Conservation (phyloP, 2,329 filamentous ascomycete species). For the Fusarium sp. region DNA sequence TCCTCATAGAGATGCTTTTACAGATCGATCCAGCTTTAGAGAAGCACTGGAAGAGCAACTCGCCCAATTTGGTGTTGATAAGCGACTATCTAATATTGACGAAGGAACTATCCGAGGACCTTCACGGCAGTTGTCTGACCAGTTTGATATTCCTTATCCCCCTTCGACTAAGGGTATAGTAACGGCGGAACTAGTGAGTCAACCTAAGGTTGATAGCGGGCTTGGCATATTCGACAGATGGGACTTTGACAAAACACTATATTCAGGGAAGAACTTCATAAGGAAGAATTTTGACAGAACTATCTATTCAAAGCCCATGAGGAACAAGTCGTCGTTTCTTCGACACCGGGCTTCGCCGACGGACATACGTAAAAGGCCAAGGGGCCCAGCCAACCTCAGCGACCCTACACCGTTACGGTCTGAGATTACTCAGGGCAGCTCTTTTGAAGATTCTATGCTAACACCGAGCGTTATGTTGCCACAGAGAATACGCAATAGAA, state of each 20-base stretch:
- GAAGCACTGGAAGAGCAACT: conserved; percentile 18
- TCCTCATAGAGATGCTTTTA: conserved; percentile 14
- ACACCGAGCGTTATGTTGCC: not conserved
- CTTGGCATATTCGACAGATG: not conserved
- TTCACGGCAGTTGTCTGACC: conserved; percentile 43
- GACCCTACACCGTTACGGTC: conserved; percentile 1
- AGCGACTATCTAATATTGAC: conserved; percentile 12
- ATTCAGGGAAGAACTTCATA: not conserved
- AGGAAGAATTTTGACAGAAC: not conserved
- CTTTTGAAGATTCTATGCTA: conserved; percentile 8
- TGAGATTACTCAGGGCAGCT: not conserved
- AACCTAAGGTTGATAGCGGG: conserved; percentile 14
- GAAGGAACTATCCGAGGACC: conserved; percentile 12
- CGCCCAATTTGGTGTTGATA: not conserved
- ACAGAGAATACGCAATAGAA: conserved; percentile 28
- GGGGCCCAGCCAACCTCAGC: conserved; percentile 3
- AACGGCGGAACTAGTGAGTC: conserved; percentile 1
- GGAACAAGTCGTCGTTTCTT: conserved; percentile 46
- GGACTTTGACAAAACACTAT: not conserved
- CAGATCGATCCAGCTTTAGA: conserved; percentile 16
- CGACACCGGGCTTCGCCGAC: conserved; percentile 35
- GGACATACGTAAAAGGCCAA: conserved; percentile 16
- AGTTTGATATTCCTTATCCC: conserved; percentile 49
- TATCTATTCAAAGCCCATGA: conserved; percentile 23
- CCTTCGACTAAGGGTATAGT: conserved; percentile 29